phyloP scores from a whole-genome alignment of 305 asterid species.

The Fraxinus xanthoxyloides region DNA sequence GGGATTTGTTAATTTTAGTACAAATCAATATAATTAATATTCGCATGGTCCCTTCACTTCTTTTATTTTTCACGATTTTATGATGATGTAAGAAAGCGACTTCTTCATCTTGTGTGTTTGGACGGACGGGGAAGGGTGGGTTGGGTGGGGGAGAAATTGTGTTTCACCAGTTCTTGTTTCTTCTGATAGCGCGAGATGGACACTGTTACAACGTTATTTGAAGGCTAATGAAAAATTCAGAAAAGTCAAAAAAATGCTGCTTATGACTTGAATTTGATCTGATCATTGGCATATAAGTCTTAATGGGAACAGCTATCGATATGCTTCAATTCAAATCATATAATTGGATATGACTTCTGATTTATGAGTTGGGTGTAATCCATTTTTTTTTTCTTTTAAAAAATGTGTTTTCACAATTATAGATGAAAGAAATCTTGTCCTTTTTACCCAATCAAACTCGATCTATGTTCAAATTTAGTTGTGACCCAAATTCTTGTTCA shows the following conservation, averaged over 20 bases:
- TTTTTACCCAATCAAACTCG: no score
- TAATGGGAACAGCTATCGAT: neutral
- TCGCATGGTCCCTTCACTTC: neutral
- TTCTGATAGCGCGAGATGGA: neutral
- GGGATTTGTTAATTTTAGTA: neutral
- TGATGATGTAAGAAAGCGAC: neutral
- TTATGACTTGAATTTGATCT: neutral
- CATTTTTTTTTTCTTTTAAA: no score
- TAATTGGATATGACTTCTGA: neutral
- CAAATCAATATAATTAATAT: neutral
- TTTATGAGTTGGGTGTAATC: neutral
- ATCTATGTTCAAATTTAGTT: no score
- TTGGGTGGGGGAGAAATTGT: neutral
- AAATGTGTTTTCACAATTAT: neutral
- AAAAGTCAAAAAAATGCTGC: neutral
- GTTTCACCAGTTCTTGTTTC: neutral
- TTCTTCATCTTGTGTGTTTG: neutral
- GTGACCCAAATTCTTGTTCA: no score
- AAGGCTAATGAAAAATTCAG: neutral
- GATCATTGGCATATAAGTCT: neutral
- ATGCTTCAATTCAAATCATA: neutral
- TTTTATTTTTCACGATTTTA: neutral
- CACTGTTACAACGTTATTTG: neutral
- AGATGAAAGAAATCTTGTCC: neutral
- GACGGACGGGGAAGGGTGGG: neutral